A percentile compares a stretch with the other conserved stretches of the same genome.
phyloP scores from a whole-genome alignment of 768 basidiomycete species.

The Mrakia gelida region DNA sequence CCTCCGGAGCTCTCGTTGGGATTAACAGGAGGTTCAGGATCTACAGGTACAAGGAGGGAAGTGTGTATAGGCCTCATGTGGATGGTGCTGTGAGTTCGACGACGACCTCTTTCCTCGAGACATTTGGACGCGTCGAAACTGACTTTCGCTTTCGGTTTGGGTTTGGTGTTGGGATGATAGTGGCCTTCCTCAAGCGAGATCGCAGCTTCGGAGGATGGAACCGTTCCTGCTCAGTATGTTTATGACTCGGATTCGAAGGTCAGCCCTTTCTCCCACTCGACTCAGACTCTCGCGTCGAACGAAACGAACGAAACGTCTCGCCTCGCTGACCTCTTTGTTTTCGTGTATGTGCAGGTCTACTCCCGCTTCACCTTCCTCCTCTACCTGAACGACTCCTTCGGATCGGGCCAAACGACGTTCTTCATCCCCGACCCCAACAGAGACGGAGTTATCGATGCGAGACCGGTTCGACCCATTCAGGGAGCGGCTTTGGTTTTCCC shows the following conservation, averaged over 20 bases:
- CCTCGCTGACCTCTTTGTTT: neutral
- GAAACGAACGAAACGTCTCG: neutral
- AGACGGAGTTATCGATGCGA: slow-evolving; percentile 51
- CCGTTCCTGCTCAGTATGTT: slow-evolving; percentile 20
- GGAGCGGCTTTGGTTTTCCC: slow-evolving; percentile 55
- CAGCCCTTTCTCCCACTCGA: neutral
- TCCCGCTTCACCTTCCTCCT: slow-evolving; percentile 40
- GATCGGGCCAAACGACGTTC: slow-evolving; percentile 54
- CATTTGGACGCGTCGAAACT: neutral
- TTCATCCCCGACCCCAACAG: slow-evolving; percentile 51
- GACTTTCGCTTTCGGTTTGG: neutral
- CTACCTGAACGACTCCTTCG: slow-evolving; percentile 47
- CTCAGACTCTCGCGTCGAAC: neutral
- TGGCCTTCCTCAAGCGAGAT: slow-evolving; percentile 30
- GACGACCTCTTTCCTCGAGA: neutral
- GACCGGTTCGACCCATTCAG: slow-evolving; percentile 51
- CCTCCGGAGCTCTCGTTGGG: slow-evolving; percentile 20
- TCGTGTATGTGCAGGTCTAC: slow-evolving; percentile 21
- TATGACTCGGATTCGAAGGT: slow-evolving; percentile 31
- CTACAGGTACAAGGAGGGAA: slow-evolving; percentile 27
- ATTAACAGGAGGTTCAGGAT: slow-evolving; percentile 31
- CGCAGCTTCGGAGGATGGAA: slow-evolving; percentile 21
- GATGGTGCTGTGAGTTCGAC: slow-evolving; percentile 21
- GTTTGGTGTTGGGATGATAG: neutral
- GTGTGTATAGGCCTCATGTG: slow-evolving; percentile 31